These are phyloP conservation scores for Triadica sebifera DNA, from an alignment of 345 rosid species.

Conservation along the genomic window DNA sequence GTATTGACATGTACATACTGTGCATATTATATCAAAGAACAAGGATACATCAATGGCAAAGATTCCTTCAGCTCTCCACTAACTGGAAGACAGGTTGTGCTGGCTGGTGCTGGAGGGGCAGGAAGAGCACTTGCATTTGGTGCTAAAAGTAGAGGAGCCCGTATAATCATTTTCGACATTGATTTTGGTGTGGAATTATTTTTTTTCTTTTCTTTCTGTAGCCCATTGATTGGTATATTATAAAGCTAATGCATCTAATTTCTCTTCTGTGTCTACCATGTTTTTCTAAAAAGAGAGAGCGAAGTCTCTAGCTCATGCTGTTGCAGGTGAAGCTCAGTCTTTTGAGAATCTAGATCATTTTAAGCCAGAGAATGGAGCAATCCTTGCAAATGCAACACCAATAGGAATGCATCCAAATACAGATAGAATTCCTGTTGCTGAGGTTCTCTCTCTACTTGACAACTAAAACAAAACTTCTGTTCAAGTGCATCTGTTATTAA, in stretches of 20 bases:
- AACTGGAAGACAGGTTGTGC: slow-evolving; percentile 48
- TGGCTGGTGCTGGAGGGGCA: slow-evolving; percentile 68
- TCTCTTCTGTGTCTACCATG: neutral
- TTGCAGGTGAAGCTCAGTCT: slow-evolving; percentile 46
- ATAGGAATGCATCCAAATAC: slow-evolving; percentile 61
- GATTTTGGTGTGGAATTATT: slow-evolving; percentile 41
- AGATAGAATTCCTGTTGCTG: slow-evolving; percentile 45
- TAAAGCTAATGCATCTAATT: slow-evolving; percentile 8
- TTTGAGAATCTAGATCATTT: slow-evolving; percentile 35
- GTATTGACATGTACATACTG: neutral
- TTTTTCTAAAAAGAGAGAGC: slow-evolving; percentile 45
- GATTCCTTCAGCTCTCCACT: slow-evolving; percentile 29
- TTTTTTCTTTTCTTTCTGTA: neutral
- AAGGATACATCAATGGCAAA: slow-evolving; percentile 16
- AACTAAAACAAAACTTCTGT: neutral
- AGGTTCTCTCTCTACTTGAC: slow-evolving; percentile 33
- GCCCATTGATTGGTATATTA: neutral
- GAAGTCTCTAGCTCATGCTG: slow-evolving; percentile 48
- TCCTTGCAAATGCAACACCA: slow-evolving; percentile 66
- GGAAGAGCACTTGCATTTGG: slow-evolving; percentile 69
- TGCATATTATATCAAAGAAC: slow-evolving; percentile 23
- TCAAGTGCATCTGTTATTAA: neutral
- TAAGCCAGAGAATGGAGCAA: slow-evolving; percentile 50
- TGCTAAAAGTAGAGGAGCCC: slow-evolving; percentile 55
- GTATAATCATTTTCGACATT: slow-evolving; percentile 48